Percentiles rank a stretch among this genome's conserved stretches.
Evolutionary conservation across 192 early-diverging fungal genomes (phyloP).

Genomic region (Coemansia sp.): DNA sequence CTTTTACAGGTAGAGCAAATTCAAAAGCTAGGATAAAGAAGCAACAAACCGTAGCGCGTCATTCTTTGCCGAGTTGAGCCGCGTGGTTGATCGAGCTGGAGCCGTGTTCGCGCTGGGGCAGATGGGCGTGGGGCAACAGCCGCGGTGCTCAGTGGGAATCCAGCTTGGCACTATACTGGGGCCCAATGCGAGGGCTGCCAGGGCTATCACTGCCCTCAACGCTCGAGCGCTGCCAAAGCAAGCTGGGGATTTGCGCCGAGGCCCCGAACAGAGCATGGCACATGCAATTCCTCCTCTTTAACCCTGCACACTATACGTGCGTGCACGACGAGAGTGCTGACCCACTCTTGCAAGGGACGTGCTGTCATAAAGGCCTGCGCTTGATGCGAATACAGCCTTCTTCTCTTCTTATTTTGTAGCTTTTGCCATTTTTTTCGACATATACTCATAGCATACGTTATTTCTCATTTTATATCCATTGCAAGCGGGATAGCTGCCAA

Average conservation of each 20-base stretch:
- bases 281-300: constrained; percentile 10
- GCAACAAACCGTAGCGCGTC: not conserved
- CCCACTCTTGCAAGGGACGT: not conserved
- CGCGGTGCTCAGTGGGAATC: not conserved
- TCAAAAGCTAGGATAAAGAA: no score
- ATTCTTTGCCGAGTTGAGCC: constrained; percentile 12
- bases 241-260: constrained; percentile 6
- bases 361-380: not conserved
- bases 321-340: constrained; percentile 21
- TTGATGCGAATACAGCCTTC: not conserved
- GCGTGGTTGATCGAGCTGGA: not conserved
- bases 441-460: constrained; percentile 3
- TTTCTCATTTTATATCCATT: constrained; percentile 9
- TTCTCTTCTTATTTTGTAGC: constrained; percentile 9
- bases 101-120: not conserved
- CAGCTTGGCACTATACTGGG: constrained; percentile 8
- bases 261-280: constrained; percentile 5
- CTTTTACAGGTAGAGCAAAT: not conserved
- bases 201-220: not conserved
- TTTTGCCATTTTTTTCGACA: not conserved
- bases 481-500: not conserved
- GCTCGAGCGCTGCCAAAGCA: not conserved
- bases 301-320: constrained; percentile 32
- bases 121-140: not conserved
- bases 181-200: constrained; percentile 2